phyloP scores from a whole-genome alignment of 352 stramenopile genomes.

The Pythium pyrilobum region DNA sequence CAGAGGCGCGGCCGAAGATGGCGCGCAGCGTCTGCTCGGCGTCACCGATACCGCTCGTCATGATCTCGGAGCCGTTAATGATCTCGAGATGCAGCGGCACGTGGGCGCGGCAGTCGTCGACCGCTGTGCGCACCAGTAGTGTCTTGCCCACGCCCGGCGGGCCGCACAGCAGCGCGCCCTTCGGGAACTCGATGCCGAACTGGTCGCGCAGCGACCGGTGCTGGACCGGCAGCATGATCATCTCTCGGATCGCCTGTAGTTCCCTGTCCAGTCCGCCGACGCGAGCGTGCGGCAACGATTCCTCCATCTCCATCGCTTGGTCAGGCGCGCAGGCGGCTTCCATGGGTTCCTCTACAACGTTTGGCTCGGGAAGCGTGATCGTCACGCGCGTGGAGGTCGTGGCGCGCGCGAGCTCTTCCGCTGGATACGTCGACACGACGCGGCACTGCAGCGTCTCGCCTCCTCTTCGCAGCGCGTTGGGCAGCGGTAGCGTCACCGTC shows the following conservation, averaged over 20 bases:
- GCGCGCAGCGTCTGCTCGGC: conserved; percentile 54
- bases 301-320: neutral
- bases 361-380: conserved; percentile 26
- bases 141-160: conserved; percentile 81
- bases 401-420: conserved; percentile 21
- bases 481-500: conserved; percentile 32
- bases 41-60: conserved; percentile 67
- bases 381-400: conserved; percentile 48
- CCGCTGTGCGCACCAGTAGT: conserved; percentile 62
- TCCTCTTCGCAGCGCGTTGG: neutral
- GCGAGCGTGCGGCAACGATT: neutral
- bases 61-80: conserved; percentile 80
- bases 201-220: conserved; percentile 25
- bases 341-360: neutral
- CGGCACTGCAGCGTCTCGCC: conserved; percentile 10
- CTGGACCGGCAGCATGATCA: conserved; percentile 60
- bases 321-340: too few species aligned
- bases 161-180: conserved; percentile 65
- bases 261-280: conserved; percentile 71
- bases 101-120: conserved; percentile 46
- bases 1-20: conserved; percentile 45
- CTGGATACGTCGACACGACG: conserved; percentile 20
- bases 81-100: conserved; percentile 50
- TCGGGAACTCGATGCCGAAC: conserved; percentile 55
- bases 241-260: conserved; percentile 47